phyloP scores from a whole-genome alignment of 495 filamentous ascomycete species.

The Talaromyces thailandensis region DNA sequence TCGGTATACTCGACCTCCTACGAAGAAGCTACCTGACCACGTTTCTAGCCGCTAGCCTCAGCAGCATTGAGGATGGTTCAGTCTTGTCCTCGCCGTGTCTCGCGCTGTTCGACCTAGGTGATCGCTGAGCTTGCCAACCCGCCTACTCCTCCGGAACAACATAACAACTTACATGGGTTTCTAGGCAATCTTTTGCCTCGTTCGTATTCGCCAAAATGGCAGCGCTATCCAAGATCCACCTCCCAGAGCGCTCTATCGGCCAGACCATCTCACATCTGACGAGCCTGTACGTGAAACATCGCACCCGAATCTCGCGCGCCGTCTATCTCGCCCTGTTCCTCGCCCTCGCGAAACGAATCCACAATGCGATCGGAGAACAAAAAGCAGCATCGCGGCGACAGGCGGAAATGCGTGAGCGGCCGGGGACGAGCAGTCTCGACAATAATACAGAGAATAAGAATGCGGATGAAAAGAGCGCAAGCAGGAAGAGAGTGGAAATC shows the following conservation, averaged over 20 bases:
- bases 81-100: background rate
- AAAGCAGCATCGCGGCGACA: constrained; percentile 75
- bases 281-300: constrained; percentile 70
- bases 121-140: background rate
- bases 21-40: background rate
- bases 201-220: constrained; percentile 50
- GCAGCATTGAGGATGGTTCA: background rate
- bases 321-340: constrained; percentile 89
- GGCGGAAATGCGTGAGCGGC: constrained; percentile 48
- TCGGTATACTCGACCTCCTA: background rate
- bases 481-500: constrained; percentile 64
- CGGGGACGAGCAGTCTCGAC: constrained; percentile 43
- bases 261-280: constrained; percentile 65
- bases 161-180: background rate
- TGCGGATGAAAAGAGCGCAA: constrained; percentile 11
- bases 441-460: constrained; percentile 20
- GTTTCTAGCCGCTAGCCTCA: background rate
- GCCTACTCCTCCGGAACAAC: background rate
- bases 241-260: constrained; percentile 63
- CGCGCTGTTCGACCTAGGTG: background rate
- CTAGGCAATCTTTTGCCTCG: background rate
- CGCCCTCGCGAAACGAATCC: constrained; percentile 80
- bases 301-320: constrained; percentile 79
- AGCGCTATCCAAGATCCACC: constrained; percentile 68
- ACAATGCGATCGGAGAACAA: constrained; percentile 85